These are phyloP conservation scores for Trypanosoma avium DNA, from an alignment of 208 protist species.

Conservation along the genomic window DNA sequence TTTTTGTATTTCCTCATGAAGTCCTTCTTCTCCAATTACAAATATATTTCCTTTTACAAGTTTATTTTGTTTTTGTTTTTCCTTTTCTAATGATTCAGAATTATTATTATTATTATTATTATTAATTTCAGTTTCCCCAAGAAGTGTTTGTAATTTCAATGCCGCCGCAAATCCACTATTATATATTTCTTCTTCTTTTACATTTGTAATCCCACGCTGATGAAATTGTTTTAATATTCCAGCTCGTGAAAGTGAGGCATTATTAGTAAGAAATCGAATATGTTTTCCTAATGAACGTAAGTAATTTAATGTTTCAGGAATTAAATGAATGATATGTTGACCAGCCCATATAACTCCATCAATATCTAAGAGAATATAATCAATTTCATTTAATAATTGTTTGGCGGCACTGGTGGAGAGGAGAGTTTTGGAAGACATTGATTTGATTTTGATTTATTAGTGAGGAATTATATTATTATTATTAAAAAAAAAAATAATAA, in stretches of 20 bases:
- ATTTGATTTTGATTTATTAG: background rate
- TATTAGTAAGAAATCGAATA: conserved; percentile 77
- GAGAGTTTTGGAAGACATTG: background rate
- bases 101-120: no score
- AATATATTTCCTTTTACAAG: conserved; percentile 71
- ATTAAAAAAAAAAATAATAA: no score
- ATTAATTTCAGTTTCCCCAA: no score
- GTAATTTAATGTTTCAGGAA: conserved; percentile 56
- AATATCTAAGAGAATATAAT: conserved; percentile 72
- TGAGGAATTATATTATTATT: no score
- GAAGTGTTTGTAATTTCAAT: conserved; percentile 38
- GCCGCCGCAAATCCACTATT: conserved; percentile 73
- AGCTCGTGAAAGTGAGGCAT: conserved; percentile 54
- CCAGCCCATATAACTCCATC: conserved; percentile 76
- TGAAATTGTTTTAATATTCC: conserved; percentile 33
- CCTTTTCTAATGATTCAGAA: conserved; percentile 1
- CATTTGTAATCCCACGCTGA: conserved; percentile 44
- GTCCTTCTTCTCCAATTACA: conserved; percentile 66
- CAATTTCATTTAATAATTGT: conserved; percentile 35
- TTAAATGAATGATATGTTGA: conserved; percentile 33
- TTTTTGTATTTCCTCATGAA: conserved; percentile 59
- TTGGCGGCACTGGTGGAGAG: conserved; percentile 25
- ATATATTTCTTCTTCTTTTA: conserved; percentile 49
- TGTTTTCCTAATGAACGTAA: conserved; percentile 51
- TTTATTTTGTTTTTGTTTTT: background rate